Base-by-base conservation (phyloP, 768 basidiomycete genomes). In the Agaricus sinodeliciosus region DNA sequence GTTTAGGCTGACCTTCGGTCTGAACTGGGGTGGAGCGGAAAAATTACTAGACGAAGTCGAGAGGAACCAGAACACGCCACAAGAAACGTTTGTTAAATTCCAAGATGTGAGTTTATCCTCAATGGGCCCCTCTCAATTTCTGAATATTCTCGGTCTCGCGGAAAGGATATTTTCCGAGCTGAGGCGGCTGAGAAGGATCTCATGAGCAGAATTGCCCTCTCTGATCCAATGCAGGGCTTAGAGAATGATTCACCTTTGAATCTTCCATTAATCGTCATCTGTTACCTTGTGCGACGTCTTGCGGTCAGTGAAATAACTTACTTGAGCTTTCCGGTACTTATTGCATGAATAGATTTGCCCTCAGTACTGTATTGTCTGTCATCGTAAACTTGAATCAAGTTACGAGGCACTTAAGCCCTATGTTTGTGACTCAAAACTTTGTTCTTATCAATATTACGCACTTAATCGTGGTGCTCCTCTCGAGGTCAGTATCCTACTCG, bases 1-100 rank as follows among this genome's bases (percentile, higher is more conserved):
- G 52, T 61, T 81, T 2, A 69, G 85, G 41, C 60, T 75, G 31
- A 70, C 70, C 58, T 82, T 78, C 57, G 67, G 67, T 3, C 65
- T 85, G 11, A 82, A 83, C 11, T 89, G 85, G 85, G 82, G 85
- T 2, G 83, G 78, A 3, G 85, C 84, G 3, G 87, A 87, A 59
- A 57, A 72, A 15, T 67, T 87, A 43, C 62, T 72, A 43, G 61
- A 71, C 47, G 69, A 74, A 59, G 63, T 73, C 9, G 78, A 81
- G 59, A 71, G 65, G 51, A 60, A 64, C 22, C 80, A 83, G 60
- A 64, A 59, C 47, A 65, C 62, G 18, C 62, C 70, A 6, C 71
- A 70, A 4, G 69, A 72, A 36, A 65, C 81, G 27, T 67, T 76
- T 54, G 52, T 58, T 8, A 47, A 41, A 25, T 65, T 64, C 43